Conservation (phyloP, 805 yeast genomes). For the Hanseniaspora thailandica region DNA sequence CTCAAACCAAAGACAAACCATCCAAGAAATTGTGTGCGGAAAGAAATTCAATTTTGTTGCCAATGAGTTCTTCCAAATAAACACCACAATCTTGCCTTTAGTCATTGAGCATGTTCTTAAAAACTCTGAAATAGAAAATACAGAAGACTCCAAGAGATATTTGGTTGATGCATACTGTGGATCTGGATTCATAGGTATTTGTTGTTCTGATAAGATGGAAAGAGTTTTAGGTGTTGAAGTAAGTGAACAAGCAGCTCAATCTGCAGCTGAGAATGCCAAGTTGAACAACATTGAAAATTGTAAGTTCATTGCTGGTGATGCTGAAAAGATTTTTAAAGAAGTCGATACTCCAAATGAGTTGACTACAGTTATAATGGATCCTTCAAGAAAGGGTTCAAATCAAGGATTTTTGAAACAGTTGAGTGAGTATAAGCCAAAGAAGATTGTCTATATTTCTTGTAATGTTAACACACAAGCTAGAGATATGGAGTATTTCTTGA, state of each 20-base stretch:
- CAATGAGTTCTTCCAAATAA: conserved; percentile 93
- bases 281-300: conserved; percentile 68
- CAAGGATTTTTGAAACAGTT: conserved; percentile 75
- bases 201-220: conserved; percentile 72
- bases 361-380: conserved; percentile 88
- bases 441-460: conserved; percentile 89
- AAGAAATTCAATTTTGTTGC: conserved; percentile 78
- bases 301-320: conserved; percentile 78
- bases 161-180: conserved; percentile 95
- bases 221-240: conserved; percentile 89
- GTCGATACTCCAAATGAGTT: conserved; percentile 62
- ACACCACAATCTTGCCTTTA: conserved; percentile 75
- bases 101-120: conserved; percentile 73
- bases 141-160: conserved; percentile 42
- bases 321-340: conserved; percentile 73
- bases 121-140: conserved; percentile 39
- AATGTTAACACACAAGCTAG: conserved; percentile 97
- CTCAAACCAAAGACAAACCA: conserved; percentile 65
- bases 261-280: conserved; percentile 72
- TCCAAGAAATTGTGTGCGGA: conserved; percentile 65
- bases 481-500: conserved; percentile 73
- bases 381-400: conserved; percentile 96
- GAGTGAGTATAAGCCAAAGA: conserved; percentile 69
- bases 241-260: conserved; percentile 77
- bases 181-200: conserved; percentile 81